Base-by-base conservation (phyloP, 1,284 basidiomycete genomes). In the Malassezia caprae region DNA sequence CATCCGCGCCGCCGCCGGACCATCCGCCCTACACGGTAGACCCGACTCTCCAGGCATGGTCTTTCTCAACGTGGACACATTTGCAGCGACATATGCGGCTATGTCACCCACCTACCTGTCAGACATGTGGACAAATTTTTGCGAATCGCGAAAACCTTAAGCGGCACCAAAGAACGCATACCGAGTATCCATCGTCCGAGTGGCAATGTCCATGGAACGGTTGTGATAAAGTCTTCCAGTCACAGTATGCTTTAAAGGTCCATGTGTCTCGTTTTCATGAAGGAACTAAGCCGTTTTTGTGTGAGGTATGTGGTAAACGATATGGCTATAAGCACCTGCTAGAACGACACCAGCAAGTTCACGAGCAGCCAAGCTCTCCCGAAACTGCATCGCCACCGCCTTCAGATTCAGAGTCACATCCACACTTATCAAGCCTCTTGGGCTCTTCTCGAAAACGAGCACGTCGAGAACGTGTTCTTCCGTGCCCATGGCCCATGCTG, bases 311-410 rank as follows among this genome's bases (percentile, higher is more conserved):
- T 40, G 55, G 50, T 8, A 28, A 44, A 28, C 23, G 10, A 13
- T 57, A 47, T 28, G 55, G 55, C 15, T 57, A 57, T 41, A 40
- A 45, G 13, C 55, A 57, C 41, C 28, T 56, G 7, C 28, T 56
- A 21, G 35, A 23, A 11, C 49, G 42, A 7, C 50, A 57, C 37
- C 39, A 30, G 19, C 31, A 19, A 8, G 8, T 24, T 5, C 32
- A 37, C 23, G 46, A 35, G 19, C 11, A 6, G 10, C 8, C 28
- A 32, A 23, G 6, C 7, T 23, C 32, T 4, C 3, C 15, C 17
- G 23, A 48, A 35, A 19, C 32, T 15, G 21, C 7, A 3, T 13
- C 45, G 30, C 5, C 21, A 1, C n/a, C 13, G n/a, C 3, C 21
- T n/a, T 31, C 23, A 23, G 19, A n/a, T 23, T 3, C 28, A 34